Base-by-base conservation (phyloP, 441 rosid genomes). In the Viola pubescens region DNA sequence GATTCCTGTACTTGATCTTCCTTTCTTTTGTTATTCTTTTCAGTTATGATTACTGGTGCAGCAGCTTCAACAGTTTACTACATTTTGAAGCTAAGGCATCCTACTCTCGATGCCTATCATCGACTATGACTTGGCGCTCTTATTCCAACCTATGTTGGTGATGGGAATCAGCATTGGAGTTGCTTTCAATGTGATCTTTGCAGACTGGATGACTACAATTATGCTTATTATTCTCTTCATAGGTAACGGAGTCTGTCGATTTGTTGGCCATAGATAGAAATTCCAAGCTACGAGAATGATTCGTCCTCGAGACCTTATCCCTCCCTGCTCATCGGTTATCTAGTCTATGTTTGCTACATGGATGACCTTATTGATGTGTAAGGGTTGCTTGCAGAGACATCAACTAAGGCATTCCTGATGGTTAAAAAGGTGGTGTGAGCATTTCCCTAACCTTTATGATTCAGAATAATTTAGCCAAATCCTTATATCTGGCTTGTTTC, bases 11-110 rank as follows among this genome's bases (percentile, higher is more conserved):
- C 8, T 9, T 8, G 16, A 9, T 8, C 5, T 34, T 11, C 34
- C 6, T 56, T 9, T 55, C 40, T 53, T 54, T 60, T 16, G 19
- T 16, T 16, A 16, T 16, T 16, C 19, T 16, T 16, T 16, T 16
- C 19, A 84, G 90, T 83, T 55, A 84, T 84, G 90, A 80, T 84
- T 43, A 84, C 76, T 49, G 87, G 90, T 10, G 81, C 87, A 7
- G 79, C 90, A 10, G 79, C 72, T 52, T 67, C 87, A 7, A 80
- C 87, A 2, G 85, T 82, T 4, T 74, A 65, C 61, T 85, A 80
- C 78, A 85, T 80, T 56, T 59, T 80, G 40, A 74, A 72, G 63
- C 79, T 64, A 8, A 72, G 82, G 71, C 90, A 82, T 68, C 90
- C 90, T 19, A 73, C 85, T 9, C 74, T 80, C 34, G 84, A 54